Percentiles rank a stretch among this genome's conserved stretches.
These are phyloP conservation scores for Diplocarpon mali DNA, from an alignment of 2,329 filamentous ascomycete species.

Conservation along the genomic window DNA sequence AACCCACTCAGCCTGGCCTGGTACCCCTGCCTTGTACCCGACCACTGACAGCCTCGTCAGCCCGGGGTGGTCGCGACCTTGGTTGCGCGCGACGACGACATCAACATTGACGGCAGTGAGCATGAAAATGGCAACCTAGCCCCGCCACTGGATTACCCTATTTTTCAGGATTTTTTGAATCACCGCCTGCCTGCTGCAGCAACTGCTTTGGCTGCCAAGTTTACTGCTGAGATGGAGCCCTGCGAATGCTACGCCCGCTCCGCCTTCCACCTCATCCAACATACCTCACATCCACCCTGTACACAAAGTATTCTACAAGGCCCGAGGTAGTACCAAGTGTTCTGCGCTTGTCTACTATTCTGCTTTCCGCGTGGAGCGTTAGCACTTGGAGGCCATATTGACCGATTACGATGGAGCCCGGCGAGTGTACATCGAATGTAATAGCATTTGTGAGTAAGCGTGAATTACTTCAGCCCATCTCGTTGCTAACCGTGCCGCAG, in stretches of 20 bases:
- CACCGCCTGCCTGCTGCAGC: not conserved
- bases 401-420: constrained; percentile 25
- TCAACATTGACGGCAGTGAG: not conserved
- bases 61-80: not conserved
- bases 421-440: constrained; percentile 28
- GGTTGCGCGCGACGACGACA: not conserved
- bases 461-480: not conserved
- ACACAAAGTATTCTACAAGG: not conserved
- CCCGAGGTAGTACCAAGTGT: not conserved
- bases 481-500: constrained; percentile 12
- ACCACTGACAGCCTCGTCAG: not conserved
- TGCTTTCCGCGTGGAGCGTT: no score
- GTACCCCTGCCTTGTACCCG: not conserved
- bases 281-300: not conserved
- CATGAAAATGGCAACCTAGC: no score
- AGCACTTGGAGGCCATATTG: no score
- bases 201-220: constrained; percentile 1
- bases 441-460: constrained; percentile 24
- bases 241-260: constrained; percentile 19
- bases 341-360: not conserved
- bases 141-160: no score
- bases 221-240: constrained; percentile 25
- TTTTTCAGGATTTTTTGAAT: not conserved
- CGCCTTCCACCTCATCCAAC: constrained; percentile 6
- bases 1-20: constrained; percentile 1